A percentile compares a stretch with the other conserved stretches of the same genome.
Evolutionary conservation across 2,329 filamentous ascomycete species (phyloP).

Genomic region (Venturiaceae sp.): DNA sequence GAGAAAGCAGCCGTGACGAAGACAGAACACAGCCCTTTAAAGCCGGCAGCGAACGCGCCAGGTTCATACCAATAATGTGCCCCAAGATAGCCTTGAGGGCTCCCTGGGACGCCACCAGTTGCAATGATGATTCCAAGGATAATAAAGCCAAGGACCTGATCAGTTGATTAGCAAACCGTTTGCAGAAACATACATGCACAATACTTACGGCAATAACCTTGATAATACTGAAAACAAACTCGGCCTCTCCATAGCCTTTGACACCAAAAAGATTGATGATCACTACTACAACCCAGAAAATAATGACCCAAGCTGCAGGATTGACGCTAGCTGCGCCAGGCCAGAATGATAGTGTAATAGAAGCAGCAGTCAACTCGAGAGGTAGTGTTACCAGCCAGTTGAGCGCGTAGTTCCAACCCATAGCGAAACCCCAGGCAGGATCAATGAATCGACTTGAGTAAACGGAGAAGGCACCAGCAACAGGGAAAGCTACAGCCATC

Average conservation of each 20-base stretch:
- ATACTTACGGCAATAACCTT: slow-evolving; percentile 77
- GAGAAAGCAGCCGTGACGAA: slow-evolving; percentile 69
- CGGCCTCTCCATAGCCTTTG: slow-evolving; percentile 79
- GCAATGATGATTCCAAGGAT: slow-evolving; percentile 80
- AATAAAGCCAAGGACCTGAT: slow-evolving; percentile 31
- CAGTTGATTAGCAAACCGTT: slow-evolving; percentile 26
- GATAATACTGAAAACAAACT: slow-evolving; percentile 78
- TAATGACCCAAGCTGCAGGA: slow-evolving; percentile 63
- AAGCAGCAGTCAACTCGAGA: slow-evolving; percentile 77
- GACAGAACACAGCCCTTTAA: slow-evolving; percentile 69
- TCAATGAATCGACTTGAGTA: slow-evolving; percentile 90
- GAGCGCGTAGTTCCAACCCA: slow-evolving; percentile 61
- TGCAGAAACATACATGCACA: slow-evolving; percentile 58
- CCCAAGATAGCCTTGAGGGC: slow-evolving; percentile 67
- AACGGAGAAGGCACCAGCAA: slow-evolving; percentile 84
- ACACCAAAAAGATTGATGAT: slow-evolving; percentile 82
- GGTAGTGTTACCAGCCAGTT: slow-evolving; percentile 82
- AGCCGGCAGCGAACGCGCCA: slow-evolving; percentile 75
- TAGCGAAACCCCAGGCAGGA: slow-evolving; percentile 88
- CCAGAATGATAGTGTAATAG: slow-evolving; percentile 80
- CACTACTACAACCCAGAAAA: slow-evolving; percentile 71
- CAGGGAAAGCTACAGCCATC: slow-evolving; percentile 83
- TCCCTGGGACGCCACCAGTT: slow-evolving; percentile 55
- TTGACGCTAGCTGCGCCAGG: slow-evolving; percentile 37
- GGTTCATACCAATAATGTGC: slow-evolving; percentile 60